Base-by-base conservation (phyloP, 1,284 basidiomycete species). In the Trichosporon asahii region DNA sequence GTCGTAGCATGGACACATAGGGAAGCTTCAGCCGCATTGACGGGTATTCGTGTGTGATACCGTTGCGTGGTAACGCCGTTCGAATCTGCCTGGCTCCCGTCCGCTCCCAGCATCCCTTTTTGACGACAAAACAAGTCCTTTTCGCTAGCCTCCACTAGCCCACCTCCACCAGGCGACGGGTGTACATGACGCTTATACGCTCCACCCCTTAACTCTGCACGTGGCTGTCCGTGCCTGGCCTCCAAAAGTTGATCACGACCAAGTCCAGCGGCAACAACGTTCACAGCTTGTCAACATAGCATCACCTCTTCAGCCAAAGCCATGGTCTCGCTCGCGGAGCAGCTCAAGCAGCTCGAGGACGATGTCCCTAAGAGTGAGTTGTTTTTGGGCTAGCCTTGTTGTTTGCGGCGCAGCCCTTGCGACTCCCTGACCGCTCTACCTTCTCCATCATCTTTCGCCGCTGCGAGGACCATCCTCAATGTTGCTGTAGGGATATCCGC, bases 321-420 rank as follows among this genome's bases (percentile, higher is more conserved):
- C 60, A 72, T 72, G 70, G 64, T 79, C 21, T 81, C 91, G 2
- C 87, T 95, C 44, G 90, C 90, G 3, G 88, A 94, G 79, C 93
- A 95, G 79, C 88, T 95, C 66, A 90, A 90, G 55, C 87, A 90
- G 79, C 88, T 95, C 60, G 87, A 91, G 66, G 87, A 91, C 68
- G 85, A 89, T 61, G 69, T 37, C 7, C 69, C 72, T 9, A 70
- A 67, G 67, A 29, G 72, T 73, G 21, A 9, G 69, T 64, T 0
- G 4, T 4, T 9, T 33, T 9, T 33, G 31, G 31, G 4, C 4
- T 31, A 31, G 8, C 31, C 35, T 37, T 33, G 29, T 18, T 23
- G 15, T 18, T 7, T 44, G 40, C 18, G 15, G 12, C 18, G 3
- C 2, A 15, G 2, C 15, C 40, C 7, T 44, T 44, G 14, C 7